These are phyloP conservation scores for Pseudonitzschia multiseries DNA, from an alignment of 108 stramenopile genomes.

Conservation along the genomic window DNA sequence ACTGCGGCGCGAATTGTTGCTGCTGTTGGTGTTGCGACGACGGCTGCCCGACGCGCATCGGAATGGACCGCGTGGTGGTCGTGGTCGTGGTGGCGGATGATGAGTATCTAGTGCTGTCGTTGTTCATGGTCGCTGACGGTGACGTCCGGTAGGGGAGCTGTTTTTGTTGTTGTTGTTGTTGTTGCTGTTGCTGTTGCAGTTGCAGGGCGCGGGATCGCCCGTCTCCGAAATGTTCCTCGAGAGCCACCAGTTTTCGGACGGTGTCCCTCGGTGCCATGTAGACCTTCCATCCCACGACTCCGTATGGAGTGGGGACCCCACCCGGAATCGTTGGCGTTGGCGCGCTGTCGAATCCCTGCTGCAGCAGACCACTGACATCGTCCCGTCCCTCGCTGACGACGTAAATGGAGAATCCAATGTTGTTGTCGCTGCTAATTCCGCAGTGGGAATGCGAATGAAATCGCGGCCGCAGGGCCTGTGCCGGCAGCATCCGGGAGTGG, in stretches of 20 bases:
- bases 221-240: background rate
- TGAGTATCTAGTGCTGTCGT: background rate
- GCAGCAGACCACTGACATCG: slow-evolving; percentile 35
- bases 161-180: slow-evolving; percentile 11
- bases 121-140: no score
- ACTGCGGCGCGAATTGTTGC: slow-evolving; percentile 16
- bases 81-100: background rate
- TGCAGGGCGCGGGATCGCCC: no score
- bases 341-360: slow-evolving; percentile 43
- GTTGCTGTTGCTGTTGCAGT: no score
- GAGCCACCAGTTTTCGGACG: background rate
- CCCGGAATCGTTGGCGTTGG: slow-evolving; percentile 20
- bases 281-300: slow-evolving; percentile 53
- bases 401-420: slow-evolving; percentile 62
- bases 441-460: background rate
- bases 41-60: background rate
- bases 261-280: slow-evolving; percentile 52
- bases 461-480: slow-evolving; percentile 38
- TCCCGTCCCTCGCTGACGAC: slow-evolving; percentile 43
- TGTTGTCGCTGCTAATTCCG: background rate
- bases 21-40: background rate
- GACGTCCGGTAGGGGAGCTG: background rate
- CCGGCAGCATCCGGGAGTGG: slow-evolving; percentile 66
- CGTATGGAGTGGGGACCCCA: slow-evolving; percentile 53
- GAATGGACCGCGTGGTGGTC: slow-evolving; percentile 4